Evolutionary conservation across 495 filamentous ascomycete genomes (phyloP).

Genomic region (Tetracladium setigerum): DNA sequence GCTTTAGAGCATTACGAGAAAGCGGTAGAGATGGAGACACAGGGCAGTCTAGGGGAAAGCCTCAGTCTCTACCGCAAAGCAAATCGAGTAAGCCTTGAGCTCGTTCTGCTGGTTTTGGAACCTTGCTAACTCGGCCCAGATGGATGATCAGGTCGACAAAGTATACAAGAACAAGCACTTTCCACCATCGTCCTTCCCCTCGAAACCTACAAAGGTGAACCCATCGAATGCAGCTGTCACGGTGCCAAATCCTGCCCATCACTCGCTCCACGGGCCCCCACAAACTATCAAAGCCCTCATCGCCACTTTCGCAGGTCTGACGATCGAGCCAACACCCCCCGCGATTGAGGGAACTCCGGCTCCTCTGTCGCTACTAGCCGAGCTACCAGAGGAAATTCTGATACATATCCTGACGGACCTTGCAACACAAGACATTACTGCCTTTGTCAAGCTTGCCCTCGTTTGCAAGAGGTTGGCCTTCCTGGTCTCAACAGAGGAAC

Average conservation of each 20-base stretch:
- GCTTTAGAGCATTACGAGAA: constrained; percentile 90
- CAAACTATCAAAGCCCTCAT: constrained; percentile 61
- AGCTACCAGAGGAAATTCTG: constrained; percentile 76
- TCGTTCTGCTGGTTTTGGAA: background rate
- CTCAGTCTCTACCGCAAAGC: constrained; percentile 83
- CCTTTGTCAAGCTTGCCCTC: constrained; percentile 67
- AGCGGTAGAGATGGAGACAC: constrained; percentile 80
- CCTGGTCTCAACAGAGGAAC: constrained; percentile 74
- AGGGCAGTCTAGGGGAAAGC: constrained; percentile 84
- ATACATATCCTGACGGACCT: constrained; percentile 63
- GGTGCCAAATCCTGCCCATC: constrained; percentile 46
- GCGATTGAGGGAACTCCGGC: constrained; percentile 54
- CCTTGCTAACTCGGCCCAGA: constrained; percentile 35
- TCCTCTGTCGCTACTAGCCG: constrained; percentile 70
- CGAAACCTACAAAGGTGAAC: constrained; percentile 45
- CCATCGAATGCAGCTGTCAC: constrained; percentile 45
- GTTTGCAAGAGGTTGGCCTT: constrained; percentile 87
- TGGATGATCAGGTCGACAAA: constrained; percentile 78
- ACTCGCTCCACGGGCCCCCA: constrained; percentile 47
- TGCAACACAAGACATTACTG: constrained; percentile 68
- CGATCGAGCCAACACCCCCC: constrained; percentile 49
- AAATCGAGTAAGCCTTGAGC: constrained; percentile 52
- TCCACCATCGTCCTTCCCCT: constrained; percentile 40
- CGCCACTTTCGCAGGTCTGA: constrained; percentile 57
- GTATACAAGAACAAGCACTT: constrained; percentile 89